Percentiles rank a stretch among this genome's conserved stretches.
Conservation (phyloP, 139 green algal genomes). For the Chlorella vulgaris region DNA sequence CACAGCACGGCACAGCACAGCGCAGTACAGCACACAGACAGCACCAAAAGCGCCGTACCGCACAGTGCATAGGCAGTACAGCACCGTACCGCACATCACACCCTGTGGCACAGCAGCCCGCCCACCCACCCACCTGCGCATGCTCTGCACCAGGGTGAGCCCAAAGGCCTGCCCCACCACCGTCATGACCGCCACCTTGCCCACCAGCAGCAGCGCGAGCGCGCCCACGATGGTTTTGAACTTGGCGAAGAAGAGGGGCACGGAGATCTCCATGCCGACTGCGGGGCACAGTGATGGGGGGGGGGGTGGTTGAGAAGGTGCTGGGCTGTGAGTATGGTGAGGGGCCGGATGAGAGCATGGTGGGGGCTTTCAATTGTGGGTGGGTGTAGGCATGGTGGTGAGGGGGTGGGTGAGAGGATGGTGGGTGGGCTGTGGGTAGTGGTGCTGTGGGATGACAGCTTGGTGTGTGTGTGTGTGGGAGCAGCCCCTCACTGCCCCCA, state of each 20-base stretch:
- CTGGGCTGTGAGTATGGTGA: not conserved
- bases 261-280: constrained; percentile 90
- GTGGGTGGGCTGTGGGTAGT: no score
- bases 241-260: constrained; percentile 67
- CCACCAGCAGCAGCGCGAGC: constrained; percentile 77
- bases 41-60: no score
- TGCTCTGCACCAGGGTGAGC: constrained; percentile 69
- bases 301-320: not conserved
- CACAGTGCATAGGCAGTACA: no score
- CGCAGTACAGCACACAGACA: no score
- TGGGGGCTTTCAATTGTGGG: no score
- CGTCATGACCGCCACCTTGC: constrained; percentile 87
- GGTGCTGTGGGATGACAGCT: no score
- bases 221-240: constrained; percentile 75
- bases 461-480: no score
- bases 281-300: not conserved
- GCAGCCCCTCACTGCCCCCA: not conserved
- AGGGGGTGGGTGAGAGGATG: no score
- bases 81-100: no score
- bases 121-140: constrained; percentile 38
- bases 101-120: not conserved
- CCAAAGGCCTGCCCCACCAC: constrained; percentile 86
- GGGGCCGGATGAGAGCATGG: no score
- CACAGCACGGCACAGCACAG: no score
- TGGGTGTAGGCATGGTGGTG: no score